These are phyloP conservation scores for Solanum stenotomum DNA, from an alignment of 257 asterid species.

Conservation along the genomic window DNA sequence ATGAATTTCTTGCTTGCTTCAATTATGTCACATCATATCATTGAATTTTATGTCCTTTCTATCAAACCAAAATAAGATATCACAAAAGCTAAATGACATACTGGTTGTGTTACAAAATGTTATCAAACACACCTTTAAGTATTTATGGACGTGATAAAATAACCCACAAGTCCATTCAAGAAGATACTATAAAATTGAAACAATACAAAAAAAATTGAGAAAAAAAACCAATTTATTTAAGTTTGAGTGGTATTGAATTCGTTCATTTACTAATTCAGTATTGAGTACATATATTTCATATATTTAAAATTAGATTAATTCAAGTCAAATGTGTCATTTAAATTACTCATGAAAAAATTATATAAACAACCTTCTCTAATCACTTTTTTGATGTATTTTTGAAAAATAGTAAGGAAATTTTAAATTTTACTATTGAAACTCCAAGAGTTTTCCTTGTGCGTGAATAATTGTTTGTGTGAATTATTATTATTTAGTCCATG, in stretches of 20 bases:
- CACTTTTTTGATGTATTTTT: not conserved
- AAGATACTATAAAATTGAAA: not conserved
- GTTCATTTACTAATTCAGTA: not conserved
- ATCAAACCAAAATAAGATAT: not conserved
- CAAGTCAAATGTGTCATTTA: not conserved
- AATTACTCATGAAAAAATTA: not conserved
- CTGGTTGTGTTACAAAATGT: not conserved
- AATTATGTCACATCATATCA: conserved; percentile 4
- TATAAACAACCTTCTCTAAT: not conserved
- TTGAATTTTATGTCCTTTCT: not conserved
- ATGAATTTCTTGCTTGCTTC: conserved; percentile 1
- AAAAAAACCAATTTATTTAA: not conserved
- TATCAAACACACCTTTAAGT: no score
- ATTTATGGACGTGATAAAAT: not conserved
- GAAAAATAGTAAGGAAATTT: not conserved
- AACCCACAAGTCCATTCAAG: not conserved
- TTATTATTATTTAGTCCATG: no score
- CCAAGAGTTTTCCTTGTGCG: not conserved
- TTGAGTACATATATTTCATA: no score
- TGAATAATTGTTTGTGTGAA: not conserved
- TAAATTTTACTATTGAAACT: not conserved
- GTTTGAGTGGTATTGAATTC: not conserved
- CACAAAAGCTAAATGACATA: not conserved
- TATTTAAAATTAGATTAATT: not conserved
- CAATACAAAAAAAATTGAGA: not conserved